Evolutionary conservation across 2,329 filamentous ascomycete species (phyloP).

Genomic region (Pseudogymnoascus sp.): DNA sequence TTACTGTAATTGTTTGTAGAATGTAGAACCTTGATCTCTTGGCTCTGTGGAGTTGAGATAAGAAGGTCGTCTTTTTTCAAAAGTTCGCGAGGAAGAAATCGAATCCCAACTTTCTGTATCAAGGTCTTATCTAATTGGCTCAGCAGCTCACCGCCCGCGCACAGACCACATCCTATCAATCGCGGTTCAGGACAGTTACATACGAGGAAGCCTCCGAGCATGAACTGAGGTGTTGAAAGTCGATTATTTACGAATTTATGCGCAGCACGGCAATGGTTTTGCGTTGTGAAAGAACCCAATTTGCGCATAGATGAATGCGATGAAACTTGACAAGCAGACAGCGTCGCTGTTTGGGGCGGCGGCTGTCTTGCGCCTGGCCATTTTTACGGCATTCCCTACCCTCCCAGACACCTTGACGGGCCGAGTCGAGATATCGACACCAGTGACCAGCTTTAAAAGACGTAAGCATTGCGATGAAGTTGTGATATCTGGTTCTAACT

Average conservation of each 20-base stretch:
- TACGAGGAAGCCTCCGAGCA: neutral
- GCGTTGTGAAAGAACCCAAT: neutral
- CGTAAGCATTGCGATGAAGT: constrained; percentile 46
- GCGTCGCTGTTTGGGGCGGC: constrained; percentile 67
- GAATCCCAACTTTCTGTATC: constrained; percentile 7
- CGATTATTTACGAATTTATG: neutral
- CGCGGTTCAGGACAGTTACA: constrained; percentile 7
- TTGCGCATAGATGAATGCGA: constrained; percentile 23
- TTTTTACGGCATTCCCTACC: constrained; percentile 74
- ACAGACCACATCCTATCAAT: constrained; percentile 1
- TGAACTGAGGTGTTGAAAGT: neutral
- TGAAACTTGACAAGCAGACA: constrained; percentile 52
- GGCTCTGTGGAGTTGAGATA: constrained; percentile 18
- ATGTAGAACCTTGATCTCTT: constrained; percentile 18
- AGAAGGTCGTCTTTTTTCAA: constrained; percentile 18
- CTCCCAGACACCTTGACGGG: constrained; percentile 80
- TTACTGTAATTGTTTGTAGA: constrained; percentile 26
- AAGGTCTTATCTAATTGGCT: constrained; percentile 9
- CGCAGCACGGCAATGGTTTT: neutral
- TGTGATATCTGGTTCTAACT: constrained; percentile 12
- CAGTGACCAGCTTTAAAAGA: constrained; percentile 96
- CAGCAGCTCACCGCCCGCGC: constrained; percentile 8
- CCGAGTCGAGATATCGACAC: constrained; percentile 93
- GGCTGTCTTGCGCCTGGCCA: constrained; percentile 67
- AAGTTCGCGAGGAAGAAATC: constrained; percentile 33